Evolutionary conservation across 306 rosid species (phyloP).

Genomic region (Spatholobus suberectus): DNA sequence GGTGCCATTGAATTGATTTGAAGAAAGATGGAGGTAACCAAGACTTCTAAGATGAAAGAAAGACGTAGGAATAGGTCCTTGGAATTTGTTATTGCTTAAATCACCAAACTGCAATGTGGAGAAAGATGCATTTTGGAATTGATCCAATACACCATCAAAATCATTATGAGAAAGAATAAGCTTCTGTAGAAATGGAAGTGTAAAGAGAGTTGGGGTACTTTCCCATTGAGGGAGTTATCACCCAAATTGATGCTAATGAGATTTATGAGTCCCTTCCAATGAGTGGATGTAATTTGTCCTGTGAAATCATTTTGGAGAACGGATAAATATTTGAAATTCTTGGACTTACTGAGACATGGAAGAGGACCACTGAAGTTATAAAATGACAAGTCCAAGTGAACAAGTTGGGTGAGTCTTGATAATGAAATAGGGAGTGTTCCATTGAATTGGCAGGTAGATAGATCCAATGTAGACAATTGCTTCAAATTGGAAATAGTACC

Average conservation of each 20-base stretch:
- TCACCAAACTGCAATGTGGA: conserved; percentile 26
- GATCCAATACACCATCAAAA: conserved; percentile 3
- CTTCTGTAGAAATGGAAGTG: conserved; percentile 19
- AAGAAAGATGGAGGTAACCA: conserved; percentile 38
- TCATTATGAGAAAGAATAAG: conserved; percentile 19
- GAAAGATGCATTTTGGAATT: background rate
- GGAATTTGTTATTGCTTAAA: conserved; percentile 46
- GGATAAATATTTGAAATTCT: conserved; percentile 19
- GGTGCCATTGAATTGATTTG: conserved; percentile 51
- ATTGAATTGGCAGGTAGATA: conserved; percentile 23
- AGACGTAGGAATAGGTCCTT: conserved; percentile 46
- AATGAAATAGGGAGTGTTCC: conserved; percentile 34
- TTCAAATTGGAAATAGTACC: background rate
- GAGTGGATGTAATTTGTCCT: conserved; percentile 28
- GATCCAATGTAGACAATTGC: conserved; percentile 31
- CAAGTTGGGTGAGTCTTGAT: conserved; percentile 23
- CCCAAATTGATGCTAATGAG: background rate
- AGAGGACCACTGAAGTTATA: conserved; percentile 26
- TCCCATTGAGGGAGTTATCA: background rate
- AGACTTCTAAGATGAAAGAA: conserved; percentile 31
- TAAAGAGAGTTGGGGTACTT: background rate
- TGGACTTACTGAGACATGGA: conserved; percentile 28
- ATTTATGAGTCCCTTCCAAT: background rate
- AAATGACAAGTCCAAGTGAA: conserved; percentile 15
- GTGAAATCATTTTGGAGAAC: conserved; percentile 14